A percentile compares a stretch with the other conserved stretches of the same genome.
These are phyloP conservation scores for Magnaporthiopsis incrustans DNA, from an alignment of 2,329 filamentous ascomycete species.

Conservation along the genomic window DNA sequence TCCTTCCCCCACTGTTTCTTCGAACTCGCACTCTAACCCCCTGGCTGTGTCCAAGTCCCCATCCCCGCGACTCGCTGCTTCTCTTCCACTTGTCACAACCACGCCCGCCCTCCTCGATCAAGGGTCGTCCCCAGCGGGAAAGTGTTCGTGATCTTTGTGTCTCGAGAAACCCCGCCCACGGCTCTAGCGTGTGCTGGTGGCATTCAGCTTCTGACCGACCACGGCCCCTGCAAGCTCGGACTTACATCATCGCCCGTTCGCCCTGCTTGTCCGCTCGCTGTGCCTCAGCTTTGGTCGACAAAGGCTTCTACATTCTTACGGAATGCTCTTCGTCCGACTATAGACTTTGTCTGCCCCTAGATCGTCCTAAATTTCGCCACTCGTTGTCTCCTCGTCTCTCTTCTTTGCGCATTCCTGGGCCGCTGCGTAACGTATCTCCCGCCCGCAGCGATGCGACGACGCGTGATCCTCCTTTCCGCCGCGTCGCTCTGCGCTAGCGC, in stretches of 20 bases:
- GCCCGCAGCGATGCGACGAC: conserved; percentile 7
- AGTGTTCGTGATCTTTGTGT: neutral
- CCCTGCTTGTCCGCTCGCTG: neutral
- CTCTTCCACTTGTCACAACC: neutral
- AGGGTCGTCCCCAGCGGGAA: neutral
- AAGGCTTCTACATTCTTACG: neutral
- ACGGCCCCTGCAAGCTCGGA: neutral
- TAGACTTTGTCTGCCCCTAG: neutral
- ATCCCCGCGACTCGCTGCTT: neutral
- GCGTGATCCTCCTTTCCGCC: conserved; percentile 1
- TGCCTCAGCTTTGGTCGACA: neutral
- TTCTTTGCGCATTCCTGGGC: neutral
- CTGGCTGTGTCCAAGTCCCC: neutral
- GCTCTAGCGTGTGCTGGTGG: neutral
- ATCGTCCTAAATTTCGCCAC: neutral
- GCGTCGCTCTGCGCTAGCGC: conserved; percentile 22
- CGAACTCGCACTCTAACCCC: neutral
- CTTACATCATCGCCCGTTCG: neutral
- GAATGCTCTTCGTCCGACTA: neutral
- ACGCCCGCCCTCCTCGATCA: no score
- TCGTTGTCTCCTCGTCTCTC: neutral
- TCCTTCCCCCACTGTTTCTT: neutral
- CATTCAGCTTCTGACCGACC: neutral
- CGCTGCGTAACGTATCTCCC: neutral
- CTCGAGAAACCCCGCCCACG: neutral